Evolutionary conservation across 768 basidiomycete genomes (phyloP), one percentile per base, ranked within the genome.

Genomic region (Rhodotorula graminis): DNA sequence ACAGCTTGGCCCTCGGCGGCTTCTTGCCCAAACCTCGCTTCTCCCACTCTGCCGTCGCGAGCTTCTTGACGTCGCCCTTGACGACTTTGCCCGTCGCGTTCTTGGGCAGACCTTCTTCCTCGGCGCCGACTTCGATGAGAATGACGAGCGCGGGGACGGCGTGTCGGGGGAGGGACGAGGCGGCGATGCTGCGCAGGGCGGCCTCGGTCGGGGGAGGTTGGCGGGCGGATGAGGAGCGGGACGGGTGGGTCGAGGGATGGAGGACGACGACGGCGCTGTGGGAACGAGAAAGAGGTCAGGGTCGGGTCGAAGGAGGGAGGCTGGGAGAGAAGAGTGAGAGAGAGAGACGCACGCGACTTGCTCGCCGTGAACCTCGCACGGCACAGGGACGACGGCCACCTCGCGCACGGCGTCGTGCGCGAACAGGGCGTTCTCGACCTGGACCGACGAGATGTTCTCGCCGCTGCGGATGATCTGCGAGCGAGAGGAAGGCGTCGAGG

Each of bases 381-480:
- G 67, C 14, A 78, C 70, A 6, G 70, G 65, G 7, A 78, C 70
- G 42, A 74, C 72, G 21, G 76, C 76, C 11, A 59, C 67, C 18
- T 78, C 76, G 33, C 69, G 70, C 42, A 79, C 64, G 1, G 60
- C 64, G 12, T 56, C 46, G 50, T 77, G 72, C 16, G 29, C 31
- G 59, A 64, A 74, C 21, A 77, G 46, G 7, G 78, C 78, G 65
- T 76, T 69, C 64, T 79, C 78, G 64, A 79, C 72, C 21, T 37
- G 37, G 47, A 68, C 68, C 12, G 75, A 74, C 6, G 76, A 64
- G 61, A 79, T 77, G 75, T 79, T 79, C 61, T 79, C 78, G 16
- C 78, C 78, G 3, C 73, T 74, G 56, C 78, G 75, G 59, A 77
- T 76, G 62, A 79, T 79, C 74, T 75, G 65, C 15, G 15, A n/a